These are phyloP conservation scores for Arthroderma sp. DNA, from an alignment of 2,329 filamentous ascomycete genomes.

Conservation along the genomic window DNA sequence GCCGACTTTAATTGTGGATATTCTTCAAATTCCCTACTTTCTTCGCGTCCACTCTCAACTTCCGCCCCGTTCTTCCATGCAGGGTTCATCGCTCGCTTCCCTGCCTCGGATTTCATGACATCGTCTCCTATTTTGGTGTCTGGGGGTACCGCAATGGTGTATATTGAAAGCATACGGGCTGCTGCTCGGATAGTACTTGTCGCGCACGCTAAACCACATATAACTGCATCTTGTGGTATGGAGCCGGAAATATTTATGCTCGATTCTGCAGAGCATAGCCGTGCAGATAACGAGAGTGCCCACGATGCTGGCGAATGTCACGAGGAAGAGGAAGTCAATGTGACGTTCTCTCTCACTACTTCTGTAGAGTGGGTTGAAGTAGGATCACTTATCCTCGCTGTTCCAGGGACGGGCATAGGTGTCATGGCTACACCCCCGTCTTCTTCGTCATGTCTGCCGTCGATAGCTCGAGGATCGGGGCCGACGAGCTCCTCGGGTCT, in stretches of 20 bases:
- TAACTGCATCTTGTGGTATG: slow-evolving; percentile 16
- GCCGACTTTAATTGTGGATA: slow-evolving; percentile 44
- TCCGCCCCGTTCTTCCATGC: slow-evolving; percentile 39
- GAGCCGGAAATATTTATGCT: slow-evolving; percentile 36
- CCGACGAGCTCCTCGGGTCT: slow-evolving; percentile 41
- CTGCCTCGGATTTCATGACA: slow-evolving; percentile 42
- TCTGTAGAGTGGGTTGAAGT: slow-evolving; percentile 47
- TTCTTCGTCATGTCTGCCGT: slow-evolving; percentile 20
- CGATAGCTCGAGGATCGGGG: slow-evolving; percentile 21
- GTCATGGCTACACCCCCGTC: slow-evolving; percentile 28
- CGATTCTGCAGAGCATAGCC: slow-evolving; percentile 22
- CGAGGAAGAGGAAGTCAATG: slow-evolving; percentile 24
- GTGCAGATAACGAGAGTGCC: not conserved
- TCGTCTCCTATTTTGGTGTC: slow-evolving; percentile 45
- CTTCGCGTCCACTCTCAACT: slow-evolving; percentile 15
- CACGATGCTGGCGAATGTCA: slow-evolving; percentile 7
- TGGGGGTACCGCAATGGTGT: slow-evolving; percentile 53
- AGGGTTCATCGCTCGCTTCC: slow-evolving; percentile 60
- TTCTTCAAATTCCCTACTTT: slow-evolving; percentile 15
- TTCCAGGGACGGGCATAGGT: slow-evolving; percentile 44
- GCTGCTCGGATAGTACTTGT: slow-evolving; percentile 61
- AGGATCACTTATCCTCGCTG: slow-evolving; percentile 46
- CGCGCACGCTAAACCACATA: slow-evolving; percentile 18
- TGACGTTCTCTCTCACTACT: slow-evolving; percentile 47
- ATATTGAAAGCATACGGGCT: slow-evolving; percentile 75